Evolutionary conservation across 1,284 basidiomycete genomes (phyloP), one percentile per base, ranked within the genome.

Genomic region (Rhodotorula sp.): DNA sequence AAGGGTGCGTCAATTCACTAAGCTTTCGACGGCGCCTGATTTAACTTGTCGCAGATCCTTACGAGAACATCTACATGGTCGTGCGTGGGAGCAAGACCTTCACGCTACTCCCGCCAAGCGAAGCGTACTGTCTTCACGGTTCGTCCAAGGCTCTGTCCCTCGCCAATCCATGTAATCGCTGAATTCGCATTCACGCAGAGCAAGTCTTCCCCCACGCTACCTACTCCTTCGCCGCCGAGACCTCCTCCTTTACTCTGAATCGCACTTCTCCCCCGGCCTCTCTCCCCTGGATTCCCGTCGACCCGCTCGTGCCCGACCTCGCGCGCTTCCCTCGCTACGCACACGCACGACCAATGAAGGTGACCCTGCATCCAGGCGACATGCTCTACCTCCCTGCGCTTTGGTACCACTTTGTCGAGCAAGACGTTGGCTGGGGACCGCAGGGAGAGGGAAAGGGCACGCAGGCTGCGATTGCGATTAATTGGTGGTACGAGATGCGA

Each of bases 1-100:
- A 89, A 86, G 76, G 92, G 91, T 90, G 75, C 59, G 82, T 67
- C 18, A 54, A 40, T 47, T 26, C 37, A 6, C 18, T 46, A 16
- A n/a, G 34, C 10, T 15, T 46, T 7, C 5, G 24, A 6, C 37
- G 13, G 46, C 6, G n/a, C 11, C 53, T 22, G 11, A 13, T 37
- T 9, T 56, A 8, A 26, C 11, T 4, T 16, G 46, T 13, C 9
- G 11, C 75, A 91, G 91, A 93, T 80, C 91, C 90, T 2, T 95
- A 94, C 76, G 92, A 95, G 81, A 96, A 95, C 78, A 86, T 95
- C 61, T 95, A 95, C 79, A 86, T 88, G 16, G 91, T 96, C 37
- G 82, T 94, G 62, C 85, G 89, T 63, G 93, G 92, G 7, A 81
- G 84, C 52, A 96, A 95, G 77, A 87, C 88, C 44, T 95, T 96